Evolutionary conservation across 1,284 basidiomycete species (phyloP), one percentile per base, ranked within the genome.

Genomic region (Irpex sp.): DNA sequence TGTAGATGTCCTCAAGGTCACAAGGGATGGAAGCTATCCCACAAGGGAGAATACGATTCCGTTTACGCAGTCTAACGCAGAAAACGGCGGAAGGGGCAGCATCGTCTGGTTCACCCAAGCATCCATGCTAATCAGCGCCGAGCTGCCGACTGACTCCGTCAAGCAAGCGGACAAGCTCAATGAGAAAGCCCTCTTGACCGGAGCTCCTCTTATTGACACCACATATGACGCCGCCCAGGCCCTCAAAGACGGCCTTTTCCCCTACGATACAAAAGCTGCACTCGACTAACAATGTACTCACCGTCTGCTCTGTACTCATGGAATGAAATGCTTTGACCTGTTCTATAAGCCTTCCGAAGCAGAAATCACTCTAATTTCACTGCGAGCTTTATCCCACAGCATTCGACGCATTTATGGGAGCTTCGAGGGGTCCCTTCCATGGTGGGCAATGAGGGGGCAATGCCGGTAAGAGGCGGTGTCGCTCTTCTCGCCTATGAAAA

Each of bases 61-160:
- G 10, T 42, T 42, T n/a, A 10, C 12, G 39, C 39, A 42, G n/a
- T 42, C 39, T 10, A 39, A 59, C 39, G 49, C 39, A 14, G 49
- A 21, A 21, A 51, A 52, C 18, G n/a, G 36, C 12, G 58, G 55
- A 12, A 35, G 55, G 14, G 59, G 59, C 14, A 48, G 39, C 5
- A 57, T 61, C 7, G 59, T 61, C 18, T 51, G 55, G 33, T 61
- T 61, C 47, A 61, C 55, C 14, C 59, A 61, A 36, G 59, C 55
- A 3, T 36, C 55, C 9, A 35, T 57, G 59, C 48, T 61, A 18
- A 54, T 56, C 36, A 18, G 35, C 4, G 59, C 59, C 4, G 59
- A 61, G 21, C 7, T 57, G 14, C 23, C 19, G 14, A n/a, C 8
- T 16, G 36, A 37, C 16, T 45, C 59, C 5, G 21, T 60, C 18